Base-by-base conservation (phyloP, 345 rosid genomes). In the Nephelium lappaceum region DNA sequence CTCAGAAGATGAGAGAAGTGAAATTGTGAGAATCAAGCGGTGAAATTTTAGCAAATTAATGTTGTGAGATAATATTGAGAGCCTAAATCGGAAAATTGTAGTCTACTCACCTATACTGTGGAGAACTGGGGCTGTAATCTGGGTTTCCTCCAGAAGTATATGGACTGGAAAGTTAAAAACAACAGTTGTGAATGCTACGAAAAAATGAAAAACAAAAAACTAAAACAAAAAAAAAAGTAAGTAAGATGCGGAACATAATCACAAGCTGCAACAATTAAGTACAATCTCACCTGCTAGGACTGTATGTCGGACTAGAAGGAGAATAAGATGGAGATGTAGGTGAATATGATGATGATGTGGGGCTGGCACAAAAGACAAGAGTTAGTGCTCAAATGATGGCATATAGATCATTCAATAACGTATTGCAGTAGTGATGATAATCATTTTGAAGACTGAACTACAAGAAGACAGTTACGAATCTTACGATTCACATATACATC, bases 261-360 rank as follows among this genome's bases (percentile, higher is more conserved):
- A 38, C n/a, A 67, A 31, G 9, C 47, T 19, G 6, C 18, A 43
- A 74, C 5, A 42, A 74, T 49, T 25, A 10, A 62, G 60, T 12
- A 21, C 42, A 74, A 55, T n/a, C 8, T 81, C 84, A 96, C 97
- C 97, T 94, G 97, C 94, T 91, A 39, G 99, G 99, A 83, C 95
- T 92, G 85, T 90, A 93, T 55, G 97, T 80, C 45, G 99, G 97
- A 81, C 93, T 93, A 31, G 99, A 90, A 78, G 97, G 95, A 3
- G 98, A 96, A 80, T 94, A 94, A 6, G 97, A 86, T 36, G 97
- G 98, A 78, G 99, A 93, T 15, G 99, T 91, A 4, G 98, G 99
- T 9, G 99, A 95, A 84, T 92, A 91, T 1, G 98, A 92, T 10
- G 97, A 93, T 0, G 97, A 94, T 12, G 99, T 91, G 0, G 98